phyloP scores from a whole-genome alignment of 1,284 basidiomycete genomes.

The Ganoderma sp. region DNA sequence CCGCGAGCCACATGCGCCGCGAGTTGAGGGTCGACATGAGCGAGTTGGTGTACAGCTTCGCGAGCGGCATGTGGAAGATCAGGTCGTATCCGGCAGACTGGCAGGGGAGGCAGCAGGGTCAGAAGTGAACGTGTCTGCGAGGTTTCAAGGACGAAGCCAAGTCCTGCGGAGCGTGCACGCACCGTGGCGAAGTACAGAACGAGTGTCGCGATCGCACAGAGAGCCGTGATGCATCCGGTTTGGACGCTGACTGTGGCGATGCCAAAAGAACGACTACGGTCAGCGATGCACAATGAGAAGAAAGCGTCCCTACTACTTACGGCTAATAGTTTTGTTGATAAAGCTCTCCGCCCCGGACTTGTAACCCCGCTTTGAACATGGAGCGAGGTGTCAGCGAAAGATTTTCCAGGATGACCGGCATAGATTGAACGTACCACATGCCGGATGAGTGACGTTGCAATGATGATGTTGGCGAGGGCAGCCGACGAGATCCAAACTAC shows the following conservation, averaged over 20 bases:
- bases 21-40: constrained; percentile 41
- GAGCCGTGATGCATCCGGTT: not conserved
- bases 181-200: not conserved
- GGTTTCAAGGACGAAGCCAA: not conserved
- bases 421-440: not conserved
- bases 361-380: not conserved
- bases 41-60: constrained; percentile 43
- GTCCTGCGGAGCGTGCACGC: not conserved
- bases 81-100: constrained; percentile 34
- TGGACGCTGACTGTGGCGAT: not conserved
- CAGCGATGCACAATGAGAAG: not conserved
- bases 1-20: constrained; percentile 22
- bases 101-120: no score
- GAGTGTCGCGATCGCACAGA: not conserved
- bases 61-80: constrained; percentile 38
- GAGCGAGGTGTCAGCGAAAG: not conserved
- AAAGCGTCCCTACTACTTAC: not conserved
- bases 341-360: constrained; percentile 10
- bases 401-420: not conserved
- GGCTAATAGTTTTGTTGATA: not conserved
- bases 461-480: not conserved
- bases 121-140: not conserved
- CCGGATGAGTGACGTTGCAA: not conserved
- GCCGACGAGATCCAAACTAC: not conserved
- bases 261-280: not conserved